Base-by-base conservation (phyloP, 768 basidiomycete genomes). In the Gymnopilus junonius region DNA sequence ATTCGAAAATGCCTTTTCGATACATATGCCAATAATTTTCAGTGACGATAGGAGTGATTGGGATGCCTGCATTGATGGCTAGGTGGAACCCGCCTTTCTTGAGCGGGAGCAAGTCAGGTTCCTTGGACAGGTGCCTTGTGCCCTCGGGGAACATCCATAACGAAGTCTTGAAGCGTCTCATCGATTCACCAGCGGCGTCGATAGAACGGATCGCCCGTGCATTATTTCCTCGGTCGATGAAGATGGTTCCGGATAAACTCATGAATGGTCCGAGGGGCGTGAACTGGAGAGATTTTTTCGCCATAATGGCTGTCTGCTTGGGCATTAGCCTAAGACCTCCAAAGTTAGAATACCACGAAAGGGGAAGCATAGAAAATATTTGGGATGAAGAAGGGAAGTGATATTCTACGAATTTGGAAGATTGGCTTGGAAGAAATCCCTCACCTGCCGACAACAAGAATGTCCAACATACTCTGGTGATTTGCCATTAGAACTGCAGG, bases 51-150 rank as follows among this genome's bases (percentile, higher is more conserved):
- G 97, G 97, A 31, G 93, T 85, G 70, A 99, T 90, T 6, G 97
- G 97, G 48, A 99, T 84, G 31, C 91, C 88, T 12, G 94, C 89
- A 76, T 95, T 90, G 25, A 99, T 84, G 29, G 97, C 97, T 54
- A 98, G 85, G 73, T 99, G 95, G 83, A 99, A 99, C 3, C 95
- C 96, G 40, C 97, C 97, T 76, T 98, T 99, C 83, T 99, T 99
- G 82, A 99, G 90, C 2, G 94, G 91, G 5, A 92, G 82, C 73
- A 99, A 77, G 32, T 85, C 83, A 8, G 91, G 84, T 32, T 82
- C 77, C 64, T 88, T 80, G 21, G 83, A 83, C 61, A 85, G 85
- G 45, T 93, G 87, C 35, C 97, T 87, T 11, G 97, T 99, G 31
- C 97, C 97, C 79, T 99, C 97, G 0, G 97, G 94, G 78, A 94